Percentiles rank a stretch among this genome's conserved stretches.
Conservation (phyloP, 805 yeast genomes). For the Kregervanrija delftensis region DNA sequence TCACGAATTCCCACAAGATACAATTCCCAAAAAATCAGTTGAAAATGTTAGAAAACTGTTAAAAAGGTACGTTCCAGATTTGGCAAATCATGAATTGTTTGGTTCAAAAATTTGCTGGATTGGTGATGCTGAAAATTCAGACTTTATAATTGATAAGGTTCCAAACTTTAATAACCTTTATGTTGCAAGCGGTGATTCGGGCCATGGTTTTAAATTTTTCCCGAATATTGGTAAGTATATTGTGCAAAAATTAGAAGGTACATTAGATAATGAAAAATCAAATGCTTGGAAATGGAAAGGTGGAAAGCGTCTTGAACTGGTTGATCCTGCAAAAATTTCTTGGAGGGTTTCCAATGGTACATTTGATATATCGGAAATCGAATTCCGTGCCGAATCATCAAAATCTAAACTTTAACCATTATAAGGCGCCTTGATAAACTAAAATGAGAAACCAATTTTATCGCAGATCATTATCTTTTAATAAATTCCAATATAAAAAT, state of each 20-base stretch:
- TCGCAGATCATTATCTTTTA: too few relatives aligned
- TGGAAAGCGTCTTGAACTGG: constrained; percentile 3
- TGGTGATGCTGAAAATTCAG: constrained; percentile 31
- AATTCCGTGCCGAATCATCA: constrained; percentile 7
- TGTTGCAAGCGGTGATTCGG: constrained; percentile 40
- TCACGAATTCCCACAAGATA: constrained; percentile 25
- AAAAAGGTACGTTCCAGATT: constrained; percentile 29
- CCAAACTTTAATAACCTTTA: constrained; percentile 27
- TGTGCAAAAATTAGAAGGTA: constrained; percentile 22
- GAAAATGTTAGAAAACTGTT: constrained; percentile 23
- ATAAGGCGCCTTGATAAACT: too few relatives aligned
- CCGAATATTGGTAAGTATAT: constrained; percentile 41
- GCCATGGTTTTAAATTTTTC: constrained; percentile 38
- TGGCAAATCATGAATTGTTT: constrained; percentile 25
- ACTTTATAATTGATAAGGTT: constrained; percentile 33
- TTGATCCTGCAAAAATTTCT: constrained; percentile 16
- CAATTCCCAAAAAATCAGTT: constrained; percentile 28
- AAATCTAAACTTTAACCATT: not conserved
- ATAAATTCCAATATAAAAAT: too few relatives aligned
- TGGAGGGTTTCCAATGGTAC: constrained; percentile 19
- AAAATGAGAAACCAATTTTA: too few relatives aligned
- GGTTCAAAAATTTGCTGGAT: constrained; percentile 30
- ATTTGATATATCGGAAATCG: constrained; percentile 11
- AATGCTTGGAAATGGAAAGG: constrained; percentile 29
- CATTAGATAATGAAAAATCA: constrained; percentile 16